Evolutionary conservation across 805 yeast species (phyloP).

Genomic region (Lachancea quebecensis): DNA sequence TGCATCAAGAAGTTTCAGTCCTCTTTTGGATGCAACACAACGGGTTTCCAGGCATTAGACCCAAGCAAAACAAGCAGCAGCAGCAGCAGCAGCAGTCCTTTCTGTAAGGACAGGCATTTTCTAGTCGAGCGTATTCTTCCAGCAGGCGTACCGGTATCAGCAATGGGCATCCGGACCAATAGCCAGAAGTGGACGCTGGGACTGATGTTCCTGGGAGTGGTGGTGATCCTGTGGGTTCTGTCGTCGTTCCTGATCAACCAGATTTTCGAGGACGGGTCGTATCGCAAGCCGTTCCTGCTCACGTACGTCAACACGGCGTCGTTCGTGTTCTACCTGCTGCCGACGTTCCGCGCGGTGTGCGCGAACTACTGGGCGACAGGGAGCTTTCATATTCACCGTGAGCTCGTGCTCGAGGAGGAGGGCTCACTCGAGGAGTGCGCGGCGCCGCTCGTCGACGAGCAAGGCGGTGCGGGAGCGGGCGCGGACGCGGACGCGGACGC

Average conservation of each 20-base stretch:
- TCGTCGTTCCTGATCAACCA: constrained; percentile 81
- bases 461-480: not conserved
- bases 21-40: too few species aligned
- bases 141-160: not conserved
- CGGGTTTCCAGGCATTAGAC: too few species aligned
- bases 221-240: constrained; percentile 83
- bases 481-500: not conserved
- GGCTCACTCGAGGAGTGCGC: constrained; percentile 12
- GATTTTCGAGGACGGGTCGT: constrained; percentile 59
- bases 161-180: not conserved
- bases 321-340: constrained; percentile 70
- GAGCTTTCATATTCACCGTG: constrained; percentile 21
- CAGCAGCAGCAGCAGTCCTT: not conserved
- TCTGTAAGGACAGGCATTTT: not conserved
- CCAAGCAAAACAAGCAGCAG: too few species aligned
- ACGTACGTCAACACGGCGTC: constrained; percentile 88
- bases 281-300: constrained; percentile 84
- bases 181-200: constrained; percentile 64
- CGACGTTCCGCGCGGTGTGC: constrained; percentile 36
- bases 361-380: constrained; percentile 28
- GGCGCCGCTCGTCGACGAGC: constrained; percentile 1
- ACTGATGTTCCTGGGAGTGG: constrained; percentile 61
- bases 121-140: not conserved
- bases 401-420: constrained; percentile 28
- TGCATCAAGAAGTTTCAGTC: too few species aligned